A percentile compares a stretch with the other conserved stretches of the same genome.
These are phyloP conservation scores for Lactifluus rugatus DNA, from an alignment of 768 basidiomycete genomes.

Conservation along the genomic window DNA sequence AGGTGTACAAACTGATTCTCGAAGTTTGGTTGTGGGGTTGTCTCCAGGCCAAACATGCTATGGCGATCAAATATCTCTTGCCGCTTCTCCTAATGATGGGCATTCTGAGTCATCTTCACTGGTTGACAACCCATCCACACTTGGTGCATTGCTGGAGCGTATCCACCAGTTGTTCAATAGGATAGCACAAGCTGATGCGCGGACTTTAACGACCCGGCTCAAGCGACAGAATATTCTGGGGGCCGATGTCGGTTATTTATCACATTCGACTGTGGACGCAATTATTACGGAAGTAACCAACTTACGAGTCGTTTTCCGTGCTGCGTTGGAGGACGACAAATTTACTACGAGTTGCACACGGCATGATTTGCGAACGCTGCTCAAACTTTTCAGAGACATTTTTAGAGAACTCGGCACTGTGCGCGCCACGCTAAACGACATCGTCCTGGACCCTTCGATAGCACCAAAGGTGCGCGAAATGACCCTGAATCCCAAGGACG, in stretches of 20 bases:
- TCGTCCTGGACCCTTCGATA: conserved; percentile 77
- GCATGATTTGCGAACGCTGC: conserved; percentile 70
- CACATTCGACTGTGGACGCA: conserved; percentile 65
- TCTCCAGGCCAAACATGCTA: conserved; percentile 23
- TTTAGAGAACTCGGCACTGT: conserved; percentile 77
- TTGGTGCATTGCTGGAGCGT: conserved; percentile 54
- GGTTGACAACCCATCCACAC: conserved; percentile 41
- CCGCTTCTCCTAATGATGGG: conserved; percentile 43
- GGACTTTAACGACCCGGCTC: conserved; percentile 79
- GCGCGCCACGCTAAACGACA: conserved; percentile 75
- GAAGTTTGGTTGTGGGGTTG: conserved; percentile 24
- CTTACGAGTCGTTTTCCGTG: conserved; percentile 66
- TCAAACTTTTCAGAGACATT: conserved; percentile 78
- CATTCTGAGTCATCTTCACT: conserved; percentile 71
- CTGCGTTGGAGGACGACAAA: conserved; percentile 66
- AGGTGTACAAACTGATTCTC: conserved; percentile 58
- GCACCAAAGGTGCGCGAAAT: conserved; percentile 64
- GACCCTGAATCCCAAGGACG: conserved; percentile 51
- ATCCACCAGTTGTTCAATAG: conserved; percentile 53
- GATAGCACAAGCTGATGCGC: conserved; percentile 67
- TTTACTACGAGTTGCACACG: conserved; percentile 52
- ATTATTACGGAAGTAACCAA: conserved; percentile 61
- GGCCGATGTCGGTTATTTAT: conserved; percentile 80
- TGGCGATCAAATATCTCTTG: conserved; percentile 26
- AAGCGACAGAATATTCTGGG: conserved; percentile 84